Conservation (phyloP, 164 flowering plant species). For the Chimonanthus salicifolius region DNA sequence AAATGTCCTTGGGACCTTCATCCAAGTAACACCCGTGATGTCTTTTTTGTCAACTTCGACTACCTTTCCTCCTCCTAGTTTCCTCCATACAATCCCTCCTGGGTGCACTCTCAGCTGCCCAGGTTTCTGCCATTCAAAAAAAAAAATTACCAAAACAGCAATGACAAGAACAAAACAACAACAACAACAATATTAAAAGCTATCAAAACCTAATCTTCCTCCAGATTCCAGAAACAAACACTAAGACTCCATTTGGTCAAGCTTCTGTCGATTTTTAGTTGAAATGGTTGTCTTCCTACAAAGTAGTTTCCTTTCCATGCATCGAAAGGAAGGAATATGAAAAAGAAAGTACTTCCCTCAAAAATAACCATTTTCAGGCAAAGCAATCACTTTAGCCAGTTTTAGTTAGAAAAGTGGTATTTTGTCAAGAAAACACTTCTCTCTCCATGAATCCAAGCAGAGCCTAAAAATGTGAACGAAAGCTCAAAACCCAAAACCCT, state of each 20-base stretch:
- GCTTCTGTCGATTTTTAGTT: neutral
- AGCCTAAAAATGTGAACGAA: too few relatives aligned
- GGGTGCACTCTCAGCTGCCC: constrained; percentile 79
- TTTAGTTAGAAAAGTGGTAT: too few relatives aligned
- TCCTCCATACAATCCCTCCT: constrained; percentile 82
- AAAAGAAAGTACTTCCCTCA: too few relatives aligned
- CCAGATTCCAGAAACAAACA: neutral
- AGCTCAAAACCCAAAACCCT: neutral
- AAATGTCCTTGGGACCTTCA: constrained; percentile 84
- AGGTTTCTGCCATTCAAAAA: constrained; percentile 51
- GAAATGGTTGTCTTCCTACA: neutral
- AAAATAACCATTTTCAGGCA: too few relatives aligned
- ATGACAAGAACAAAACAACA: neutral
- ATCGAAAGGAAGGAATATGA: neutral
- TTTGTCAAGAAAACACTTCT: too few relatives aligned
- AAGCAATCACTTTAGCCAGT: too few relatives aligned
- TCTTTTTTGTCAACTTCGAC: constrained; percentile 76
- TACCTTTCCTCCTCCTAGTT: constrained; percentile 89
- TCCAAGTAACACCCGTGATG: constrained; percentile 71
- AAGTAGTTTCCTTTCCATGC: neutral
- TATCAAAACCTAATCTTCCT: neutral
- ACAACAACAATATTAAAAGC: neutral
- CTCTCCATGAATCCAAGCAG: too few relatives aligned
- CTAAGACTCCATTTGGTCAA: neutral
- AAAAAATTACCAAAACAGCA: neutral